phyloP scores from a whole-genome alignment of 2,329 filamentous ascomycete species.

The Beauveria sp. region DNA sequence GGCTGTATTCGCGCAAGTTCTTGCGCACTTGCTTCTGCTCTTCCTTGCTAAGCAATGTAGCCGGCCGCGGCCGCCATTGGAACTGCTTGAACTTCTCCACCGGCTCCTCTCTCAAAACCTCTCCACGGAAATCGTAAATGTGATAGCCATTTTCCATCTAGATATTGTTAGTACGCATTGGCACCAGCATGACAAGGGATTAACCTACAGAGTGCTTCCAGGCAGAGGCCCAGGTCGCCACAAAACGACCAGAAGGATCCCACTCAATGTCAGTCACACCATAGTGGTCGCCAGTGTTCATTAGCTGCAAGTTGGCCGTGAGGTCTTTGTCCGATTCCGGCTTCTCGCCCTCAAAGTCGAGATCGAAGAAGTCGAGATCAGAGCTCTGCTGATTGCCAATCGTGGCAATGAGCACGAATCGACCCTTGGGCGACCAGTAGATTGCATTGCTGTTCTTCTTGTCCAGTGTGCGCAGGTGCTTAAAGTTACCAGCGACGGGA shows the following conservation, averaged over 20 bases:
- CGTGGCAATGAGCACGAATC: constrained; percentile 90
- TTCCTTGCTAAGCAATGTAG: constrained; percentile 88
- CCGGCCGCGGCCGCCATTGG: constrained; percentile 84
- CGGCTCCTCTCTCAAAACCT: constrained; percentile 79
- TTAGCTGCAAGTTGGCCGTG: constrained; percentile 87
- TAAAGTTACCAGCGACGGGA: constrained; percentile 79
- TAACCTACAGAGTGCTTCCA: constrained; percentile 89
- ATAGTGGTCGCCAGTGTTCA: constrained; percentile 92
- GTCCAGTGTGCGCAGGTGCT: constrained; percentile 86
- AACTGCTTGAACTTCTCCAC: constrained; percentile 98
- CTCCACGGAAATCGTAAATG: constrained; percentile 92
- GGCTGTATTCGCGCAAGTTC: constrained; percentile 95
- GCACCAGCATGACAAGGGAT: background rate
- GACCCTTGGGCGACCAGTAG: constrained; percentile 95
- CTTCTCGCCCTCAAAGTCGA: constrained; percentile 97
- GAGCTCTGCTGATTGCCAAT: constrained; percentile 89
- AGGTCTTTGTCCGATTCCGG: constrained; percentile 88
- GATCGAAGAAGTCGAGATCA: constrained; percentile 94
- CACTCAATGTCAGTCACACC: constrained; percentile 96
- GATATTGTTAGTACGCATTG: constrained; percentile 10
- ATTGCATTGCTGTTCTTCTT: constrained; percentile 99
- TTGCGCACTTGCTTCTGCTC: constrained; percentile 98
- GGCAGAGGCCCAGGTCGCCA: constrained; percentile 84
- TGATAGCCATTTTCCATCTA: constrained; percentile 99
- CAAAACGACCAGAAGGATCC: constrained; percentile 93